Evolutionary conservation across 179 eudicot genomes (phyloP), one percentile per base, ranked within the genome.

Genomic region (Carnegiea gigantea): DNA sequence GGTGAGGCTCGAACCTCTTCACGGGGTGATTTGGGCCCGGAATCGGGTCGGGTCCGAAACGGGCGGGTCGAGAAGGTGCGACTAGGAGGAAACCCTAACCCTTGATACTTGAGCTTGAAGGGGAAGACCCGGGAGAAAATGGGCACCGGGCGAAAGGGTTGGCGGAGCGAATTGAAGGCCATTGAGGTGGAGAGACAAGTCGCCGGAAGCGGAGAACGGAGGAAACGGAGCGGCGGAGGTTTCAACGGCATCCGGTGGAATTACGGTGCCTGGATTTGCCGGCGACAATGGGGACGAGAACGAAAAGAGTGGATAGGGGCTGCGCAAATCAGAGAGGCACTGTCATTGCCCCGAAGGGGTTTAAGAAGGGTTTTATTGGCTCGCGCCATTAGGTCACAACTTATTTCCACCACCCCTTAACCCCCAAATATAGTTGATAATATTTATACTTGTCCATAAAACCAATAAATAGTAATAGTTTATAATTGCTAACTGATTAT

Each of bases 71-170:
- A 89, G 21, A 86, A 86, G 0, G 62, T 28, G 18, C 88, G 88
- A 57, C 81, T 10, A 59, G 60, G 46, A 5, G 88, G 77, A 80
- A 57, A 65, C 40, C 88, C 82, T 43, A 83, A 78, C 79, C 79
- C 84, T 36, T 79, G 82, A 84, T 85, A 87, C 78, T 83, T 93
- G 83, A 94, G 82, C 85, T 85, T 89, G 86, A 87, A 89, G 40
- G 96, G 92, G 84, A 92, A 90, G 21, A 91, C 74, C 71, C 89
- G 84, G 43, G 89, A 82, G 70, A 91, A 84, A 60, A 86, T 28
- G 84, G 90, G 90, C n/a, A 83, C 54, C 40, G 82, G 26, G 43
- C 83, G 77, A 30, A 86, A 70, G 59, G 77, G 77, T 24, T 79
- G 86, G 68, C 77, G 65, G 77, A 81, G 77, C 5, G 89, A 72